These are phyloP conservation scores for Breynia disticha DNA, from an alignment of 441 rosid genomes.

Conservation along the genomic window DNA sequence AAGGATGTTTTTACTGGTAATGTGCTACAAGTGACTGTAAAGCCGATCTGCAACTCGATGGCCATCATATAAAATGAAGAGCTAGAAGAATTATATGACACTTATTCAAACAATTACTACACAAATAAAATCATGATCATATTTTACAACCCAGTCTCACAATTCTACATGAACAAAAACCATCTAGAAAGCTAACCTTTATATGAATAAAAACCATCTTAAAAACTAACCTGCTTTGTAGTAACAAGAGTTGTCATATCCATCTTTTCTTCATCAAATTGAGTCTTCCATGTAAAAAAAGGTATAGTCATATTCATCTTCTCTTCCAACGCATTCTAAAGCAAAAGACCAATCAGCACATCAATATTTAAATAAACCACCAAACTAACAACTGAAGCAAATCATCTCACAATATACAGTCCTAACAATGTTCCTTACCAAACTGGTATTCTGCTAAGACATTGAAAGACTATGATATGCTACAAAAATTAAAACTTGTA, in stretches of 20 bases:
- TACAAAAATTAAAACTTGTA: conserved; percentile 62
- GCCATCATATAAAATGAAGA: too few species aligned
- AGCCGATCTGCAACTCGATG: too few species aligned
- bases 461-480: conserved; percentile 76
- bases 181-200: conserved; percentile 30
- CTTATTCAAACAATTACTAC: too few species aligned
- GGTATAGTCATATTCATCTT: conserved; percentile 91
- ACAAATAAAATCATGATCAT: too few species aligned
- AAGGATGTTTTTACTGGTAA: too few species aligned
- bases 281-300: conserved; percentile 52
- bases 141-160: too few species aligned
- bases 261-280: conserved; percentile 65
- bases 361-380: not conserved
- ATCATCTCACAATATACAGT: not conserved
- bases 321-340: conserved; percentile 50
- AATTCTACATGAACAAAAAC: too few species aligned
- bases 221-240: conserved; percentile 48
- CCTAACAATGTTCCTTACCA: conserved; percentile 60
- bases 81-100: too few species aligned
- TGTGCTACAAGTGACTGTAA: too few species aligned
- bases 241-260: conserved; percentile 90
- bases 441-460: conserved; percentile 86
- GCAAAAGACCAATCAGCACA: not conserved
- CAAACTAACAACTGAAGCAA: not conserved
- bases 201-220: too few species aligned